Percentiles rank a stretch among this genome's conserved stretches.
phyloP scores from a whole-genome alignment of 441 rosid species.

The Brassica balearica region DNA sequence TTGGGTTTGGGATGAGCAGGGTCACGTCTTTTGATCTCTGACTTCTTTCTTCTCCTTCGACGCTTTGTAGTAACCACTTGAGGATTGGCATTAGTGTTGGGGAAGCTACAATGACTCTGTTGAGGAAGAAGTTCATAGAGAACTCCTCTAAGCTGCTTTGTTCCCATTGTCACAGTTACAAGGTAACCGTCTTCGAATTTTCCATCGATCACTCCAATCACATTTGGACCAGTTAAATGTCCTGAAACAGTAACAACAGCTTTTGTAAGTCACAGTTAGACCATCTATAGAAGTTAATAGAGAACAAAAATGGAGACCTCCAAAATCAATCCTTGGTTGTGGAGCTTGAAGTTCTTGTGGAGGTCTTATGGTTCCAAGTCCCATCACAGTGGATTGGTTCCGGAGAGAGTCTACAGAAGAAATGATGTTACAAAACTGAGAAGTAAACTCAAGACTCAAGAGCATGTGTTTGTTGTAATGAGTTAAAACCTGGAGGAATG shows the following conservation, averaged over 20 bases:
- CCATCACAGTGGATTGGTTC: conserved; percentile 44
- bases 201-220: conserved; percentile 94
- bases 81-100: conserved; percentile 27
- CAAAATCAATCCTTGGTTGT: conserved; percentile 51
- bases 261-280: conserved; percentile 14
- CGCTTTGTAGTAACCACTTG: conserved; percentile 53
- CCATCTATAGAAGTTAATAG: conserved; percentile 14
- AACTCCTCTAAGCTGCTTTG: conserved; percentile 87
- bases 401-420: conserved; percentile 54
- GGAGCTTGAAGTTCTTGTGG: conserved; percentile 58
- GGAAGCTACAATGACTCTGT: background rate
- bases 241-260: conserved; percentile 47
- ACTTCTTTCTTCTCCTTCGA: conserved; percentile 81
- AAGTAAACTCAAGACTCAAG: conserved; percentile 8
- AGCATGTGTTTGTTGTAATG: background rate
- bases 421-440: conserved; percentile 24
- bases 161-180: conserved; percentile 80
- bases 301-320: conserved; percentile 60
- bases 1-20: conserved; percentile 96
- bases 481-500: conserved; percentile 56
- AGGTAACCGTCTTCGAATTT: conserved; percentile 92
- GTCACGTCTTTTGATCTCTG: conserved; percentile 88
- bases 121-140: conserved; percentile 63
- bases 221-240: conserved; percentile 58
- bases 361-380: conserved; percentile 46